These are phyloP conservation scores for Tillandsia leiboldiana DNA, from an alignment of 176 grass and related monocot species.

Conservation along the genomic window DNA sequence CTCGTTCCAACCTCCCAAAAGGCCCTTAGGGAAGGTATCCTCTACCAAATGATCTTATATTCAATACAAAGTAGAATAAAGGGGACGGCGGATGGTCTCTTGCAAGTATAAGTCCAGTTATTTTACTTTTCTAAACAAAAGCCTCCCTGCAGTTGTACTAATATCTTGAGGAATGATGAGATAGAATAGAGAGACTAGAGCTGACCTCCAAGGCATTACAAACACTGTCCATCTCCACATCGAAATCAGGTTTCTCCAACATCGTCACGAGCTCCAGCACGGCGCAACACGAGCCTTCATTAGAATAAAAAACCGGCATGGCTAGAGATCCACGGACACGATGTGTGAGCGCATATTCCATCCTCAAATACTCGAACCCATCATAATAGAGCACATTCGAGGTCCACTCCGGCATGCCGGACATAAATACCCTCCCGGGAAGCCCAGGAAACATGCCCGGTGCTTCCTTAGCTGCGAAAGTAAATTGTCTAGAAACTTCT, in stretches of 20 bases:
- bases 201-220: slow-evolving; percentile 44
- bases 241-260: slow-evolving; percentile 44
- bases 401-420: slow-evolving; percentile 47
- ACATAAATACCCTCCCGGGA: slow-evolving; percentile 49
- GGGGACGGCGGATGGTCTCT: too few species aligned
- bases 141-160: too few species aligned
- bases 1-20: too few species aligned
- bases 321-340: slow-evolving; percentile 48
- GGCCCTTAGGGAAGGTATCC: too few species aligned
- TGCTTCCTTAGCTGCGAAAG: slow-evolving; percentile 34
- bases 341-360: slow-evolving; percentile 39
- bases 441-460: slow-evolving; percentile 40
- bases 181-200: background rate
- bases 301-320: slow-evolving; percentile 38
- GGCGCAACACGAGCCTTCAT: slow-evolving; percentile 28
- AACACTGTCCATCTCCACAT: slow-evolving; percentile 39
- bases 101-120: too few species aligned
- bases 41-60: too few species aligned
- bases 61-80: too few species aligned
- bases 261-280: slow-evolving; percentile 51
- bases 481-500: slow-evolving; percentile 51
- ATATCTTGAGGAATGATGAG: too few species aligned
- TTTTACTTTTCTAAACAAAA: too few species aligned
- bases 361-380: slow-evolving; percentile 38
- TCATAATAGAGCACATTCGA: slow-evolving; percentile 49